Conservation (phyloP, 116 monocot species). For the Cymodocea nodosa region DNA sequence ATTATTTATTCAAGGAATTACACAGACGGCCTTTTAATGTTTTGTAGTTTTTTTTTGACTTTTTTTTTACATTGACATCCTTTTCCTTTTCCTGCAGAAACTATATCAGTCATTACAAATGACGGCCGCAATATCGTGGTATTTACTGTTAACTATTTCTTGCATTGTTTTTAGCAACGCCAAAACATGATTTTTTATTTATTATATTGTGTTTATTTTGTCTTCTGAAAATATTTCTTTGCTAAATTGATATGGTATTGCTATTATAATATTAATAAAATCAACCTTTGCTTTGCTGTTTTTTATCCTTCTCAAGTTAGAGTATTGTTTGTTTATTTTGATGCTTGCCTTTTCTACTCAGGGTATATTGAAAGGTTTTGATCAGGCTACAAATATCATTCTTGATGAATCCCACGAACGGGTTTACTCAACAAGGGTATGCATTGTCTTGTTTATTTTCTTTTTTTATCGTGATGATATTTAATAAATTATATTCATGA, state of each 20-base stretch:
- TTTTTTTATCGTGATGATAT: neutral
- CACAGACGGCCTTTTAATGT: too few relatives aligned
- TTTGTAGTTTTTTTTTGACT: neutral
- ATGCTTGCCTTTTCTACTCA: slow-evolving; percentile 11
- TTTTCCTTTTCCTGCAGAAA: slow-evolving; percentile 44
- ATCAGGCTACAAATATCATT: slow-evolving; percentile 94
- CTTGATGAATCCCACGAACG: slow-evolving; percentile 96
- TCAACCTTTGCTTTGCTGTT: neutral
- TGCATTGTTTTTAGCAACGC: neutral
- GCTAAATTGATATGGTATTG: too few relatives aligned
- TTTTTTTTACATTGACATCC: neutral
- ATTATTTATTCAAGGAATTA: neutral
- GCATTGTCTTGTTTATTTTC: neutral
- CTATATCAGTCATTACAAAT: slow-evolving; percentile 89
- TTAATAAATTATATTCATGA: too few relatives aligned
- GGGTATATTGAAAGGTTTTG: slow-evolving; percentile 91
- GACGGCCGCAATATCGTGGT: slow-evolving; percentile 96
- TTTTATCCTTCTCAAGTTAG: neutral
- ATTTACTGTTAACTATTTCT: neutral
- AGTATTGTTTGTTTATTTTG: neutral
- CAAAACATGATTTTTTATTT: neutral
- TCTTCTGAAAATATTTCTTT: neutral
- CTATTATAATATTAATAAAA: neutral
- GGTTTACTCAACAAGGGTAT: slow-evolving; percentile 90
- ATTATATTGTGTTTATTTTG: neutral